Evolutionary conservation across 2,329 filamentous ascomycete genomes (phyloP), one percentile per base, ranked within the genome.

Genomic region (Helotiales sp.): DNA sequence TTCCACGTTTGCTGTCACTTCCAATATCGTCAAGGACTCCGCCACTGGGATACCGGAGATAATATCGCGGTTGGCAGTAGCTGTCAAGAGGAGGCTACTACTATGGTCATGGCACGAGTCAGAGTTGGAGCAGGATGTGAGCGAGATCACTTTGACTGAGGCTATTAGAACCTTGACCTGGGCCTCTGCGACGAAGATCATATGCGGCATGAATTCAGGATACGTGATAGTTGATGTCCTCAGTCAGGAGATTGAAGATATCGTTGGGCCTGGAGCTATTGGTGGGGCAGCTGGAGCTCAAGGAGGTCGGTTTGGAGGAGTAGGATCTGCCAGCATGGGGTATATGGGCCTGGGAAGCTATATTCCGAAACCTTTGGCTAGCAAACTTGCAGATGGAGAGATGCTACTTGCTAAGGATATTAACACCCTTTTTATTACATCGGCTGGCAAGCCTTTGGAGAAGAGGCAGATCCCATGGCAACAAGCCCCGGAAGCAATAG

Each of bases 81-180:
- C 92, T 4, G 91, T 97, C 31, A 98, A 98, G 80, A 82, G 95
- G 69, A 90, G 90, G 68, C 80, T 99, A 52, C 73, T 98, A 60
- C 76, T 97, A 55, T 99, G 95, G 93, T 90, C 88, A 69, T 99
- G 96, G 95, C 89, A 95, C 67, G 93, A 96, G 72, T 95, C 92
- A 78, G 95, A 98, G 76, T 80, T 97, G 40, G 83, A 83, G 48
- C 79, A 83, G 3, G 86, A 95, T 31, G 85, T 88, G 0, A 78
- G 79, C 27, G 95, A 98, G 75, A 84, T 97, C 34, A 84, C 86
- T 1, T 80, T 98, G 44, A 80, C 91, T 31, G 93, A 93, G 68
- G 86, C 89, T 22, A 90, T 97, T 61, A 91, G 95, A 69, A 93
- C 88, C 13, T 79, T 98, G 61, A 96, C 90, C 2, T 99, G 95